Evolutionary conservation across 2,329 filamentous ascomycete genomes (phyloP).

Genomic region (Colletotrichum eremochloae): DNA sequence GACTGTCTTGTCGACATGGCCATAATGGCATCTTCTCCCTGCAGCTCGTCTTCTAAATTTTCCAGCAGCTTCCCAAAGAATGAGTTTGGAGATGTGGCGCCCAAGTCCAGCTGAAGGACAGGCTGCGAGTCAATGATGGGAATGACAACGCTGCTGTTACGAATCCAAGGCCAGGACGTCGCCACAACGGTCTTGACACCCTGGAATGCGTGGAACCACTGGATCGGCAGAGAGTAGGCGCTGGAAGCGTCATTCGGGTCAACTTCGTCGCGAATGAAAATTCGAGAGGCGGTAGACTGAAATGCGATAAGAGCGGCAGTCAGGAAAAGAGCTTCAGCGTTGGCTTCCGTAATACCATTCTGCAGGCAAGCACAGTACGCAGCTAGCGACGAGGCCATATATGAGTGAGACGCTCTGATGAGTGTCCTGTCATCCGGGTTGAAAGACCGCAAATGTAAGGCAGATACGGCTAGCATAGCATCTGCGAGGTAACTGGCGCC

Average conservation of each 20-base stretch:
- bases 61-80: slow-evolving; percentile 74
- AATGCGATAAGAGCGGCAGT: slow-evolving; percentile 76
- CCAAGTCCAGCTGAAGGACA: slow-evolving; percentile 71
- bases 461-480: slow-evolving; percentile 73
- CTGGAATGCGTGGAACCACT: slow-evolving; percentile 77
- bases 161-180: slow-evolving; percentile 74
- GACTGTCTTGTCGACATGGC: slow-evolving; percentile 63
- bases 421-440: slow-evolving; percentile 70
- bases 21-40: slow-evolving; percentile 46
- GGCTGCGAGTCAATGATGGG: slow-evolving; percentile 75
- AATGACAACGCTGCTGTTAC: slow-evolving; percentile 68
- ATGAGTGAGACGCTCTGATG: slow-evolving; percentile 73
- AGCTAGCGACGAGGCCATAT: slow-evolving; percentile 73
- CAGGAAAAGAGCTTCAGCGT: slow-evolving; percentile 74
- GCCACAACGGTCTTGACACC: slow-evolving; percentile 76
- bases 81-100: slow-evolving; percentile 61
- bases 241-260: slow-evolving; percentile 55
- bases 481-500: slow-evolving; percentile 72
- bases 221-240: slow-evolving; percentile 70
- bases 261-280: slow-evolving; percentile 70
- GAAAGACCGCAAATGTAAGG: slow-evolving; percentile 71
- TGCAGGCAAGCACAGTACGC: slow-evolving; percentile 71
- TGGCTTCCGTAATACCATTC: slow-evolving; percentile 68
- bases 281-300: slow-evolving; percentile 73
- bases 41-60: slow-evolving; percentile 69